A percentile compares a stretch with the other conserved stretches of the same genome.
Conservation (phyloP, 2,329 filamentous ascomycete species). For the Purpureocillium takamizusanense region DNA sequence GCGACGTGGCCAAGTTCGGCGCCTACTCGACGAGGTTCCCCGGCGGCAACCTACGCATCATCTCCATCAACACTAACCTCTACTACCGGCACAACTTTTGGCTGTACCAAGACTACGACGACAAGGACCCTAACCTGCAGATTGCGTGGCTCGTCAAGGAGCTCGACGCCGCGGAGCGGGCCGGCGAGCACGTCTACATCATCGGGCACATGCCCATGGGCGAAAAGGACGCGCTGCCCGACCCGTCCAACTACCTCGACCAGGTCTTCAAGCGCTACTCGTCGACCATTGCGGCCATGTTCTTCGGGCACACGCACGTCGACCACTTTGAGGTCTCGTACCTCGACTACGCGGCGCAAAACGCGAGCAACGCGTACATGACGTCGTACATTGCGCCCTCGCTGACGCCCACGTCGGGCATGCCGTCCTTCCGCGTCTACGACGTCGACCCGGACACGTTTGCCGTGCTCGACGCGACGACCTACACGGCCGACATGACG, state of each 20-base stretch:
- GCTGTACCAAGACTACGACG: constrained; percentile 34
- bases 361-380: constrained; percentile 32
- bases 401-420: constrained; percentile 44
- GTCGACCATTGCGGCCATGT: constrained; percentile 43
- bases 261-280: constrained; percentile 44
- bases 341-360: constrained; percentile 32
- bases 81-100: constrained; percentile 49
- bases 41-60: constrained; percentile 40
- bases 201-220: constrained; percentile 49
- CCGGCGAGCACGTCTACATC: constrained; percentile 44
- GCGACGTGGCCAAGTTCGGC: constrained; percentile 29
- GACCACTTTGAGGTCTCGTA: constrained; percentile 50
- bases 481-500: constrained; percentile 44
- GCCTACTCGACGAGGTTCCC: constrained; percentile 38
- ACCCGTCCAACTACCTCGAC: constrained; percentile 42
- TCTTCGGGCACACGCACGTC: constrained; percentile 49
- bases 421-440: constrained; percentile 50
- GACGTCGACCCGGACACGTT: constrained; percentile 48
- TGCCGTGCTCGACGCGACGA: constrained; percentile 42
- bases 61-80: constrained; percentile 50
- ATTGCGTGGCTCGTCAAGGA: constrained; percentile 44
- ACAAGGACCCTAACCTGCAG: constrained; percentile 42
- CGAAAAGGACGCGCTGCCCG: constrained; percentile 39
- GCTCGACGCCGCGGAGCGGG: constrained; percentile 41
- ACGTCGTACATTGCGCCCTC: constrained; percentile 46